Percentiles rank a stretch among this genome's conserved stretches.
phyloP scores from a whole-genome alignment of 2,329 filamentous ascomycete species.

The Botrytis medusae region DNA sequence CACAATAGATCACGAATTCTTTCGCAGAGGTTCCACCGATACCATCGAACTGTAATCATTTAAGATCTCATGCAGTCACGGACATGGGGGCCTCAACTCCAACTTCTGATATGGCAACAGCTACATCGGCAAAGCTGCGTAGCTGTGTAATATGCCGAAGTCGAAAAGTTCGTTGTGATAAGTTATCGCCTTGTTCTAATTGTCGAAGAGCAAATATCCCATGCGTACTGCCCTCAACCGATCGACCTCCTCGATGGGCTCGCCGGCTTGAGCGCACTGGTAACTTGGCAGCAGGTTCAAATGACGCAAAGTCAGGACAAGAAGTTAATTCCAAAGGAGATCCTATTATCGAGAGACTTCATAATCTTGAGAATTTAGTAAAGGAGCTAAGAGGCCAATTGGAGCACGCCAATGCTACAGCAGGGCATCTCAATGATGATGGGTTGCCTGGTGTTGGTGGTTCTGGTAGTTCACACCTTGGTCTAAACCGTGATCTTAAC shows the following conservation, averaged over 20 bases:
- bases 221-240: slow-evolving; percentile 51
- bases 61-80: not conserved
- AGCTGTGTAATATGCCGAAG: slow-evolving; percentile 53
- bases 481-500: slow-evolving; percentile 29
- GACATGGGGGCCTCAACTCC: not conserved
- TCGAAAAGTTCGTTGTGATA: slow-evolving; percentile 60
- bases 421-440: not conserved
- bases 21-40: too few relatives aligned
- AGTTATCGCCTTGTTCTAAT: slow-evolving; percentile 56
- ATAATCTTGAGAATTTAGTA: slow-evolving; percentile 51
- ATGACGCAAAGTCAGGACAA: slow-evolving; percentile 25
- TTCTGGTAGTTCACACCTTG: slow-evolving; percentile 34
- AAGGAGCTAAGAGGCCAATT: slow-evolving; percentile 51
- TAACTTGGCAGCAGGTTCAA: slow-evolving; percentile 31
- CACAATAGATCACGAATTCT: not conserved
- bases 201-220: slow-evolving; percentile 54
- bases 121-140: slow-evolving; percentile 40
- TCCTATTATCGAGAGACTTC: slow-evolving; percentile 51
- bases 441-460: slow-evolving; percentile 34
- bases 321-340: slow-evolving; percentile 36
- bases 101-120: not conserved
- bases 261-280: slow-evolving; percentile 49
- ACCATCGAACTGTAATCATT: not conserved
- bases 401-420: slow-evolving; percentile 43
- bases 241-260: slow-evolving; percentile 55